Evolutionary conservation across 1,284 basidiomycete genomes (phyloP), one percentile per base, ranked within the genome.

Genomic region (Cryptococcus sp.): DNA sequence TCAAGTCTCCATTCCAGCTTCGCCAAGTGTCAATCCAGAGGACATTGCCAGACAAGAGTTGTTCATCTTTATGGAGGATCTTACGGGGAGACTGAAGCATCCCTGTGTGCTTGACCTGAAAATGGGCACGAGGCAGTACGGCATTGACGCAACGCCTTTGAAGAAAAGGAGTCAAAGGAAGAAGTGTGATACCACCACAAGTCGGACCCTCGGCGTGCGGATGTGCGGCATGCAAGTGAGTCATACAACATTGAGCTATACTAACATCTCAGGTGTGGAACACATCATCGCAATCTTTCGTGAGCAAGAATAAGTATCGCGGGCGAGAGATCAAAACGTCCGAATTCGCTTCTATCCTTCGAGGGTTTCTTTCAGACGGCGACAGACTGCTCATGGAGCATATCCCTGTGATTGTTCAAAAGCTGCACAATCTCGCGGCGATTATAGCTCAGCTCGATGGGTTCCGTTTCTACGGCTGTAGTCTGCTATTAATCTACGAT

Each of bases 51-150:
- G 94, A 17, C 93, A 96, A 78, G 93, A 97, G 75, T 89, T 98
- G 73, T 99, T 99, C 77, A 93, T 99, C 67, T 83, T 99, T 62
- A 95, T 99, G 91, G 95, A 99, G 78, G 96, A 99, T 73, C 81
- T 99, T 46, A 99, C 95, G 1, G 96, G 96, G 20, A 83, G 89
- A n/a, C 79, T 98, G 66, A 94, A 90, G 76, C 86, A 86, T 52
- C 92, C 96, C 3, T 99, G 95, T 73, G 96, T 99, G 44, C 85
- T 99, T 64, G 95, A 99, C 78, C 82, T 99, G 69, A 99, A 99
- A 83, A 99, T 99, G 95, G 95, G 95, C 15, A 98, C 94, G 37
- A 84, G 95, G 44, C 95, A 99, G 80, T 98, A 99, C 78, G 96
- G 96, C 16, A 89, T 96, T 78, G 92, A 98, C 70, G 95, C 95